Conservation (phyloP, 148 eudicot species). For the Rhododendron williamsianum region DNA sequence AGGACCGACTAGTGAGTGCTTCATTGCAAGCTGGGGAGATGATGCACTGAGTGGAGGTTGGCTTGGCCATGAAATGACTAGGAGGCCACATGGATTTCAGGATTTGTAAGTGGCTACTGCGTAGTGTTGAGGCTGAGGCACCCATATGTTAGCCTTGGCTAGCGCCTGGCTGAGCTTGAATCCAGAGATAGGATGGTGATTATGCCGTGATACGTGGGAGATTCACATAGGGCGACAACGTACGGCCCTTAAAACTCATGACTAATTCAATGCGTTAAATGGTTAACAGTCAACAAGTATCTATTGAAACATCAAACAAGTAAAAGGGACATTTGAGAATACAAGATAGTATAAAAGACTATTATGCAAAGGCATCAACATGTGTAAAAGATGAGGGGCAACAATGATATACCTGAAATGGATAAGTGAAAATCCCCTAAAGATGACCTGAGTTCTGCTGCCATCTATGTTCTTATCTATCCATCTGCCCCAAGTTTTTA, state of each 20-base stretch:
- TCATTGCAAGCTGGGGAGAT: neutral
- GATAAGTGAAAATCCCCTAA: conserved; percentile 72
- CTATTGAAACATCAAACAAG: neutral
- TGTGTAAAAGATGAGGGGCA: neutral
- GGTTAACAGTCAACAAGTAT: neutral
- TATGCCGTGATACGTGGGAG: neutral
- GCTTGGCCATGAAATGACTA: neutral
- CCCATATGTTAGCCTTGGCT: neutral
- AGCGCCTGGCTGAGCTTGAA: neutral
- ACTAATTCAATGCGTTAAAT: neutral
- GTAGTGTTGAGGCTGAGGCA: neutral
- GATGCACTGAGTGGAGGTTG: neutral
- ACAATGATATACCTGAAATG: conserved; percentile 67
- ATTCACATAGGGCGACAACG: neutral
- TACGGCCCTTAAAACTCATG: neutral
- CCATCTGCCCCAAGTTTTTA: conserved; percentile 89
- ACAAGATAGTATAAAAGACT: neutral
- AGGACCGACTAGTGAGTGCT: neutral
- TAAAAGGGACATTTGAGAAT: neutral
- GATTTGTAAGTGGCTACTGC: neutral
- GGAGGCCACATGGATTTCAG: neutral
- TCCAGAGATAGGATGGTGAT: neutral
- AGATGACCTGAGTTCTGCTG: conserved; percentile 66
- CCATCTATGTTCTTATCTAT: conserved; percentile 57
- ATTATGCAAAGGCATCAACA: neutral